phyloP scores from a whole-genome alignment of 2,329 filamentous ascomycete genomes.

The Karstenula rhodostoma region DNA sequence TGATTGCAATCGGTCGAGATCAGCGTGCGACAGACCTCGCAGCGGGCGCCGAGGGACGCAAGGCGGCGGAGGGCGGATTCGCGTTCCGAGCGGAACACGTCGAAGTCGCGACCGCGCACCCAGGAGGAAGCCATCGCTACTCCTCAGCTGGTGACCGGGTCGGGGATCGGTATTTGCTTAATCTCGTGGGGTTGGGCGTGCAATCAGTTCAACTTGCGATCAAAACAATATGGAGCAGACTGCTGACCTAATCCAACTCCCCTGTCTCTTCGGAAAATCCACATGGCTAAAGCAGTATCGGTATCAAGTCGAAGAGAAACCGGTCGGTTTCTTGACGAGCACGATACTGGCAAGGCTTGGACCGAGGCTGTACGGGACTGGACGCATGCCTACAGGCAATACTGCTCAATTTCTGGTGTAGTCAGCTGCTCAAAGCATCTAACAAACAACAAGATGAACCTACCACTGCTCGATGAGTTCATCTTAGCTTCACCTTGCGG shows the following conservation, averaged over 20 bases:
- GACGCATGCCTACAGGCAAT: neutral
- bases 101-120: too few species aligned
- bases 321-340: neutral
- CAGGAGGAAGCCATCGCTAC: too few species aligned
- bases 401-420: neutral
- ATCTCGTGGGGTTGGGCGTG: too few species aligned
- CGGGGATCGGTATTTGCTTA: too few species aligned
- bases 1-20: neutral
- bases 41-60: neutral
- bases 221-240: too few species aligned
- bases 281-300: neutral
- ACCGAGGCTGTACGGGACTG: neutral
- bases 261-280: too few species aligned
- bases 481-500: conserved; percentile 17
- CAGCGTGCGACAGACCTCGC: neutral
- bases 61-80: neutral
- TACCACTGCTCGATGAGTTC: conserved; percentile 11
- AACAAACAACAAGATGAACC: neutral
- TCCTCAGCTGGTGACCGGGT: too few species aligned
- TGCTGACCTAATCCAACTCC: too few species aligned
- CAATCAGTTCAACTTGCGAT: too few species aligned
- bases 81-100: too few species aligned
- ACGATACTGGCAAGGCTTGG: neutral
- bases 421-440: neutral
- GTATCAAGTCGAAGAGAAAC: neutral